These are phyloP conservation scores for Endoconidiophora laricicola DNA, from an alignment of 2,329 filamentous ascomycete species.

Conservation along the genomic window DNA sequence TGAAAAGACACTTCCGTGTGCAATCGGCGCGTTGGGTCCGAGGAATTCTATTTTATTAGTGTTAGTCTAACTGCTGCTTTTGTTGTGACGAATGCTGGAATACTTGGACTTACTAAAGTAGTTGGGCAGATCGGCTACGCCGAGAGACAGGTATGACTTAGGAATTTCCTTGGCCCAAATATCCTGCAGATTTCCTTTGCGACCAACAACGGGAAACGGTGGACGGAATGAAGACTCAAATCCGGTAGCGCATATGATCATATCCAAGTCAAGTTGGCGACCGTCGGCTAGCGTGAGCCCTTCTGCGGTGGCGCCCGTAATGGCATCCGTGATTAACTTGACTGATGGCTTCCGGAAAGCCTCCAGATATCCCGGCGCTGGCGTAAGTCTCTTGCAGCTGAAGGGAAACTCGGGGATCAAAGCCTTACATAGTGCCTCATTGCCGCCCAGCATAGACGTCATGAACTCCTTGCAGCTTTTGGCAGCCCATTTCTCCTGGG, in stretches of 20 bases:
- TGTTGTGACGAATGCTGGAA: neutral
- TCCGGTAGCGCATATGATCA: constrained; percentile 40
- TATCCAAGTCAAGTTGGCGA: constrained; percentile 34
- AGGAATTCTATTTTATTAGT: constrained; percentile 25
- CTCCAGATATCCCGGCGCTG: constrained; percentile 32
- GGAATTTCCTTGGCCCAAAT: constrained; percentile 27
- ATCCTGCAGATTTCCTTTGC: constrained; percentile 34
- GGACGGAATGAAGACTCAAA: constrained; percentile 38
- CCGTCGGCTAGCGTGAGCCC: constrained; percentile 32
- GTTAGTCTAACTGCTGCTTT: neutral
- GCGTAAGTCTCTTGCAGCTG: constrained; percentile 33
- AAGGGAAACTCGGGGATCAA: constrained; percentile 34
- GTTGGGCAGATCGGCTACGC: constrained; percentile 35
- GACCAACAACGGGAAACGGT: constrained; percentile 32
- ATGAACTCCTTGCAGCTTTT: constrained; percentile 29
- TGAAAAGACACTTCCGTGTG: constrained; percentile 34
- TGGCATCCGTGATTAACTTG: constrained; percentile 28
- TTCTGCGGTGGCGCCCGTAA: constrained; percentile 29
- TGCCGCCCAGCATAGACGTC: constrained; percentile 28
- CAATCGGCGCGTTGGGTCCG: constrained; percentile 35
- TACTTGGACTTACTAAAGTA: constrained; percentile 32
- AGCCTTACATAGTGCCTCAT: constrained; percentile 32
- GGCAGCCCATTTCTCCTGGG: constrained; percentile 25
- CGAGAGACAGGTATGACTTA: constrained; percentile 36
- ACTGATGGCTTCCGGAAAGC: constrained; percentile 30